Percentiles rank a stretch among this genome's conserved stretches.
These are phyloP conservation scores for Leccinum incarnatum DNA, from an alignment of 768 basidiomycete genomes.

Conservation along the genomic window DNA sequence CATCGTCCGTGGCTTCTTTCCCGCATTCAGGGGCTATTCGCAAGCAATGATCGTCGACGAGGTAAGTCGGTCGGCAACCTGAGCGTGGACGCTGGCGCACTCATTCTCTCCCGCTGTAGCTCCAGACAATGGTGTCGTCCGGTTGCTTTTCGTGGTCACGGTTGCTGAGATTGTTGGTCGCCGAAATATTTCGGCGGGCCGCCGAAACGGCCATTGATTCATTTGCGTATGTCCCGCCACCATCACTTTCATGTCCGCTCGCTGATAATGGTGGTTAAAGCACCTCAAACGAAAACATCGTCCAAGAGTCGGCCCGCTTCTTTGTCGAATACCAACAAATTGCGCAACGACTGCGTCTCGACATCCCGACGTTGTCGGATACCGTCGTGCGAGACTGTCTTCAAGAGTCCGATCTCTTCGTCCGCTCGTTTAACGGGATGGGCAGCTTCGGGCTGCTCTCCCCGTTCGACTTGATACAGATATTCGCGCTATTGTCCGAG, in stretches of 20 bases:
- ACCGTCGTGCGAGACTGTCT: constrained; percentile 72
- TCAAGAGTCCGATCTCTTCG: constrained; percentile 85
- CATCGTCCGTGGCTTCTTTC: constrained; percentile 69
- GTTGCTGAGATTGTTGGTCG: constrained; percentile 53
- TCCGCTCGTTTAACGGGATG: constrained; percentile 71
- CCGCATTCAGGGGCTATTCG: constrained; percentile 81
- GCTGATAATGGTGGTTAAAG: constrained; percentile 34
- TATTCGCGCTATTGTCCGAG: constrained; percentile 70
- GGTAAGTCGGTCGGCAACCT: constrained; percentile 41
- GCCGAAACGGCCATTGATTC: constrained; percentile 66
- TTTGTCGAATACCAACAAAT: constrained; percentile 77
- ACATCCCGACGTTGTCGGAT: constrained; percentile 76
- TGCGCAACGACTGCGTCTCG: constrained; percentile 71
- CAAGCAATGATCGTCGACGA: constrained; percentile 86
- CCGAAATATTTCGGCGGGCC: constrained; percentile 63
- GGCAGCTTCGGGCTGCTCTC: constrained; percentile 77
- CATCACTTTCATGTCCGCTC: constrained; percentile 14
- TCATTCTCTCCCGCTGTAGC: constrained; percentile 35
- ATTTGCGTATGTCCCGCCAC: constrained; percentile 57
- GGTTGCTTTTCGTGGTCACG: constrained; percentile 70
- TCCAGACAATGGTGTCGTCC: constrained; percentile 67
- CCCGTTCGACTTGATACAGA: constrained; percentile 74
- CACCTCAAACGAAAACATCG: constrained; percentile 66
- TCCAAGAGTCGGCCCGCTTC: constrained; percentile 70
- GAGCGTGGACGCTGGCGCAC: constrained; percentile 2